Percentiles rank a stretch among this genome's conserved stretches.
These are phyloP conservation scores for Yamadazyma kanchanaburiensis DNA, from an alignment of 1,139 yeast species.

Conservation along the genomic window DNA sequence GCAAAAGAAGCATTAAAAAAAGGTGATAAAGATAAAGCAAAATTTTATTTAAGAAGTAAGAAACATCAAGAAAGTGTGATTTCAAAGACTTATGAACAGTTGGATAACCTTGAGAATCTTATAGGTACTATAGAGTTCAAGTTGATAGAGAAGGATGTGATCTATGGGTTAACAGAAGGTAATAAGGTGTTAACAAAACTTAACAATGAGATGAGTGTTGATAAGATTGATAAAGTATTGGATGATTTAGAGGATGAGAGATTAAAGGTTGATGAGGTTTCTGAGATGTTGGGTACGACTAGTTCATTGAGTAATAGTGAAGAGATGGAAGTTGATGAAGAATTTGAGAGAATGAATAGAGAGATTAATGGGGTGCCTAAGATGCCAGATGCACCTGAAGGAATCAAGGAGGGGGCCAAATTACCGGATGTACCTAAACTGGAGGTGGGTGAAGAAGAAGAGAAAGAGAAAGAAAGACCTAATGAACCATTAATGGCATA, in stretches of 20 bases:
- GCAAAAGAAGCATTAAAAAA: conserved; percentile 56
- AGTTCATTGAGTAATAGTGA: conserved; percentile 49
- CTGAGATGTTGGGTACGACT: conserved; percentile 43
- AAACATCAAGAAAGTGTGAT: conserved; percentile 77
- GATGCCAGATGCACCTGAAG: conserved; percentile 21
- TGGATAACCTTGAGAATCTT: conserved; percentile 71
- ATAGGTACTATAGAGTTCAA: conserved; percentile 84
- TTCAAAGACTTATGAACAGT: conserved; percentile 68
- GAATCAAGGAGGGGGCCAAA: conserved; percentile 20
- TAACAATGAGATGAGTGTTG: conserved; percentile 74
- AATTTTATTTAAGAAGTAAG: conserved; percentile 68
- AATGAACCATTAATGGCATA: conserved; percentile 6
- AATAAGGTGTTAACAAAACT: conserved; percentile 69
- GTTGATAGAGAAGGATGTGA: conserved; percentile 78
- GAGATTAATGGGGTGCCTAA: conserved; percentile 33
- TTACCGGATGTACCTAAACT: conserved; percentile 20
- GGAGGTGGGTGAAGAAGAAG: conserved; percentile 7
- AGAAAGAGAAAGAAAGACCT: conserved; percentile 2
- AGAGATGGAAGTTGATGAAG: conserved; percentile 67
- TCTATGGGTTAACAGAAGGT: conserved; percentile 78
- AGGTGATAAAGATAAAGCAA: conserved; percentile 58
- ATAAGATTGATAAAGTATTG: conserved; percentile 75
- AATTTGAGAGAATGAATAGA: conserved; percentile 47
- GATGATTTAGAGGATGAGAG: conserved; percentile 85
- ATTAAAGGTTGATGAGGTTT: conserved; percentile 68